Evolutionary conservation across 306 rosid genomes (phyloP), one percentile per base, ranked within the genome.

Genomic region (Lupinus albus): DNA sequence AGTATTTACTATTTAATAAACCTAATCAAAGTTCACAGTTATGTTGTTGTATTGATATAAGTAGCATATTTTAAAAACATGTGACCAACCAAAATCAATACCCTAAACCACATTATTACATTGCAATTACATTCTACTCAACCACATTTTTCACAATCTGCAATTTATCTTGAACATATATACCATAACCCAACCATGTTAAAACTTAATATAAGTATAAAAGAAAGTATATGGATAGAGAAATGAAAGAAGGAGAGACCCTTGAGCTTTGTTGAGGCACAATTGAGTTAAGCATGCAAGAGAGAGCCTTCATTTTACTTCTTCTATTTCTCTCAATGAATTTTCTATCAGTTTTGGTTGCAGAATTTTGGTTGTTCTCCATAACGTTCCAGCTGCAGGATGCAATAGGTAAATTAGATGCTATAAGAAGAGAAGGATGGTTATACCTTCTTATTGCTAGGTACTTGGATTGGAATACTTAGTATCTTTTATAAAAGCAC

Each of bases 241-340:
- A 10, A 39, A 10, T 1, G 9, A 39, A 9, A 38, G 9, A 71
- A 11, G 48, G 41, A 46, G 3, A 18, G 18, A 81, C 92, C 87
- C 68, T 79, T 54, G 83, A 70, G 42, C 36, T 56, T 75, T 80
- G 88, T 64, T 75, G 87, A 41, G 89, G 86, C 0, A 90, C 71
- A 70, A 90, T 82, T 30, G 90, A 77, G 58, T 70, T 61, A 79
- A 90, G 90, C 67, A 75, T 56, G 74, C 77, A 73, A 61, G 47
- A 87, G 35, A 87, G 88, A 44, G 64, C 56, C 73, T 87, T 90
- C 95, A 90, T 90, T 74, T 79, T 84, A 71, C 71, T 82, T 81
- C 96, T 90, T 42, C 96, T 71, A 3, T 80, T 74, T 60, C 84
- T 79, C 80, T 85, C 96, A 1, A 70, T 67, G 64, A 81, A 44